phyloP scores from a whole-genome alignment of 2,329 filamentous ascomycete species.

The Microsporum canis region DNA sequence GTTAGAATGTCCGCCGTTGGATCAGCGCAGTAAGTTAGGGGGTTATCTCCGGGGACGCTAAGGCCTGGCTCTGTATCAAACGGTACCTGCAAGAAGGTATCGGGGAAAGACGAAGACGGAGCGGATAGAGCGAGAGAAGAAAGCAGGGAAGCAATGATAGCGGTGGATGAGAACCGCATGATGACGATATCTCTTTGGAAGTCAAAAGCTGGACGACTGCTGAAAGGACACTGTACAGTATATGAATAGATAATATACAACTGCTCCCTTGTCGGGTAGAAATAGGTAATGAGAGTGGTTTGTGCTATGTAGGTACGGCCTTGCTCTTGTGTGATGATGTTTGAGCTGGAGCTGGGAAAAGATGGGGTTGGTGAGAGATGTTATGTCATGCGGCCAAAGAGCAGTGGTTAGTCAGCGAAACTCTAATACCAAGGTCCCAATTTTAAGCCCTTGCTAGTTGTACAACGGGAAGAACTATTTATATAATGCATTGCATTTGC shows the following conservation, averaged over 20 bases:
- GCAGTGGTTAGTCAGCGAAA: not conserved
- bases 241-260: not conserved
- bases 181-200: not conserved
- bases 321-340: not conserved
- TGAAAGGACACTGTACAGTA: not conserved
- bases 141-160: conserved; percentile 34
- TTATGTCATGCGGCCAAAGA: not conserved
- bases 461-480: not conserved
- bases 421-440: not conserved
- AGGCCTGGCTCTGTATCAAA: conserved; percentile 42
- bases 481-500: not conserved
- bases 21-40: conserved; percentile 65
- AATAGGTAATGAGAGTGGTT: not conserved
- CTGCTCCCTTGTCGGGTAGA: not conserved
- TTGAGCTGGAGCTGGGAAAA: not conserved
- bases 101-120: conserved; percentile 36
- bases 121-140: conserved; percentile 36
- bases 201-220: not conserved
- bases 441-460: not conserved
- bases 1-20: conserved; percentile 58
- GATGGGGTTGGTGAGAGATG: not conserved
- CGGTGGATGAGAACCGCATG: conserved; percentile 12
- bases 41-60: conserved; percentile 73
- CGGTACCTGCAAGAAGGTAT: conserved; percentile 37
- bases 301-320: not conserved